phyloP scores from a whole-genome alignment of 306 rosid species.

The Alnus glutinosa region DNA sequence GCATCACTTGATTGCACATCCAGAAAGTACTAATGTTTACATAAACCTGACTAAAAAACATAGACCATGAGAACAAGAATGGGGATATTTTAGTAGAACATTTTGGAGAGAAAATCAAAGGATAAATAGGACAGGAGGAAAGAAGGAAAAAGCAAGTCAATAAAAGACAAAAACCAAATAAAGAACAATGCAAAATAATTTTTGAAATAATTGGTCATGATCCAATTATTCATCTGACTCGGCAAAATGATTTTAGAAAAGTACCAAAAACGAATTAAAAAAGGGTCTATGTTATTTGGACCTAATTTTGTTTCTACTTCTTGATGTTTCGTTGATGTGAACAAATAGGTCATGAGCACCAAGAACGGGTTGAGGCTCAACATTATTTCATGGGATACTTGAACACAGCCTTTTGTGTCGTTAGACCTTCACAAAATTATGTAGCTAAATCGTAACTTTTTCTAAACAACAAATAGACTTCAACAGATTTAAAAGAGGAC shows the following conservation, averaged over 20 bases:
- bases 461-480: neutral
- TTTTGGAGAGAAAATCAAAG: no score
- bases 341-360: neutral
- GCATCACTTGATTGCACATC: no score
- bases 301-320: no score
- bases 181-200: no score
- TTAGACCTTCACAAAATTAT: neutral
- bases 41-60: no score
- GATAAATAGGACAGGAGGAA: no score
- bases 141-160: neutral
- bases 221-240: neutral
- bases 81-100: no score
- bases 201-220: neutral
- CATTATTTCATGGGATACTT: neutral
- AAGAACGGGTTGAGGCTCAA: neutral
- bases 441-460: neutral
- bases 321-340: neutral
- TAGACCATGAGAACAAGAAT: no score
- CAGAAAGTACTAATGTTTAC: no score
- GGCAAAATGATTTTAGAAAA: neutral
- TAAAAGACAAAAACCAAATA: neutral
- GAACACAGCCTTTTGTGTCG: neutral
- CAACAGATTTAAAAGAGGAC: slow-evolving; percentile 2
- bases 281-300: neutral
- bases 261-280: neutral